Conservation (phyloP, 129 eudicot species). For the Dittrichia graveolens region DNA sequence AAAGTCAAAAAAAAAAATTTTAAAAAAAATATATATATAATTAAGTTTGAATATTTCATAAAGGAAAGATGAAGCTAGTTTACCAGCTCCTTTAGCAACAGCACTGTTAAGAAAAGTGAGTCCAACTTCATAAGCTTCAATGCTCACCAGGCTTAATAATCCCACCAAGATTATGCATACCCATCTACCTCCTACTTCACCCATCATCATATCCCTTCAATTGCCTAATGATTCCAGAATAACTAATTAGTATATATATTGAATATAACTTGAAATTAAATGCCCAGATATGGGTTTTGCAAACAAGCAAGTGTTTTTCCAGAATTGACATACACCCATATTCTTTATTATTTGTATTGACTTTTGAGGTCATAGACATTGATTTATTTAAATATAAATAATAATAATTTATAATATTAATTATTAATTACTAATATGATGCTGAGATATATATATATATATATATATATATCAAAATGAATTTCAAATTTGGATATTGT, state of each 20-base stretch:
- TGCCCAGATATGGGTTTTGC: neutral
- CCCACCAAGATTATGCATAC: constrained; percentile 34
- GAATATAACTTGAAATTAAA: neutral
- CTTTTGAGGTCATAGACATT: constrained; percentile 12
- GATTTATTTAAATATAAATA: neutral
- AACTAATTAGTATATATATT: neutral
- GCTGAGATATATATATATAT: neutral
- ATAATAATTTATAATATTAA: neutral
- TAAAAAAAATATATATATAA: neutral
- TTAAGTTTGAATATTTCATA: neutral
- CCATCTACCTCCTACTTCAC: constrained; percentile 36
- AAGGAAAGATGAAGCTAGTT: constrained; percentile 19
- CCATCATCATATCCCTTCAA: constrained; percentile 47
- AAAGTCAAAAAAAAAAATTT: neutral
- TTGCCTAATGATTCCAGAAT: constrained; percentile 6
- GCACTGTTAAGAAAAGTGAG: constrained; percentile 75
- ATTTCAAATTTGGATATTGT: neutral
- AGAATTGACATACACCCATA: constrained; percentile 21
- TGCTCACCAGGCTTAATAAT: constrained; percentile 43
- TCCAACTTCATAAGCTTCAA: constrained; percentile 61
- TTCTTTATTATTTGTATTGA: constrained; percentile 19
- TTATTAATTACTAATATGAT: neutral
- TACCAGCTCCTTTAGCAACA: constrained; percentile 96
- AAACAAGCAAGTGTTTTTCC: constrained; percentile 10
- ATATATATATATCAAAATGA: neutral